phyloP scores from a whole-genome alignment of 257 asterid genomes.

The Primulina tabacum region DNA sequence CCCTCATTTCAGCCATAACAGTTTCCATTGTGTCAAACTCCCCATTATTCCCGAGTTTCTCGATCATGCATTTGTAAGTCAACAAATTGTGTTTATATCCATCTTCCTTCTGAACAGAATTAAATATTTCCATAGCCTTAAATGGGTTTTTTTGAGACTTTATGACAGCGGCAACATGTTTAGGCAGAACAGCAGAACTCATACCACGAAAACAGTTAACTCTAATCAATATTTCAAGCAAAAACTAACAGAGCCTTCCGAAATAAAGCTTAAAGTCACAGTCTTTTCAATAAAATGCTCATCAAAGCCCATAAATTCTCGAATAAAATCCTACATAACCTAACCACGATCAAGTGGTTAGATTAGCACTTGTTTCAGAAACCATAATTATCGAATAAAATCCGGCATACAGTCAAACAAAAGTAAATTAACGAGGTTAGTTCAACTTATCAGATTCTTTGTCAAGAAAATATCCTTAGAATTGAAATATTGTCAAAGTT shows the following conservation, averaged over 20 bases:
- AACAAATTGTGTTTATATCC: conserved; percentile 63
- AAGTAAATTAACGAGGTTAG: background rate
- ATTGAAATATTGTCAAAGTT: too few species aligned
- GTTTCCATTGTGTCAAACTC: conserved; percentile 81
- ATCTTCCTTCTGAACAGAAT: conserved; percentile 63
- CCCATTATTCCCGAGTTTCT: conserved; percentile 69
- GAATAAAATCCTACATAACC: too few species aligned
- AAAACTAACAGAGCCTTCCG: conserved; percentile 29
- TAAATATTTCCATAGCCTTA: conserved; percentile 86
- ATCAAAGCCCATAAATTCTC: background rate
- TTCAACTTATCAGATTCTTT: background rate
- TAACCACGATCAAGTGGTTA: too few species aligned
- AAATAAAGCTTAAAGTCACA: conserved; percentile 15
- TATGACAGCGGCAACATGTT: conserved; percentile 81
- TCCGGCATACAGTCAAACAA: background rate
- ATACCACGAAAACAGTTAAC: conserved; percentile 35
- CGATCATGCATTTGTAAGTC: conserved; percentile 72
- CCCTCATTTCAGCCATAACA: conserved; percentile 62
- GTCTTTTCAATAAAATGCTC: conserved; percentile 1
- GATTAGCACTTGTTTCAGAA: too few species aligned
- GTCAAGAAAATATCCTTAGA: background rate
- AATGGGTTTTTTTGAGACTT: conserved; percentile 68
- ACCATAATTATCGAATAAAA: too few species aligned
- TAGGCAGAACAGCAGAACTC: conserved; percentile 65
- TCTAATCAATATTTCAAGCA: conserved; percentile 21